Conservation (phyloP, 805 yeast genomes). For the Yamadazyma phyllophila region DNA sequence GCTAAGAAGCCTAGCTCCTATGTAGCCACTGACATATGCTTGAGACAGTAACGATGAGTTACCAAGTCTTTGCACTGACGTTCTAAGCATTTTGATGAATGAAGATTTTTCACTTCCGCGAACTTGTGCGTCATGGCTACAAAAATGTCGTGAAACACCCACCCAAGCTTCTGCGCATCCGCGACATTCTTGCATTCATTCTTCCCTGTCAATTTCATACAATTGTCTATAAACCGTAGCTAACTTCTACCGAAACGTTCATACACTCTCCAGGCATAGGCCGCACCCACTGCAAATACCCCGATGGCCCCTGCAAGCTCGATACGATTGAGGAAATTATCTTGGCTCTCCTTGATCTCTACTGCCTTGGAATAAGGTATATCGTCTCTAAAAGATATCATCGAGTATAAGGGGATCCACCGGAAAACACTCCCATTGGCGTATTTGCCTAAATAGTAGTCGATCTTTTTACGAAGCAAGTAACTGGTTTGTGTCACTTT, state of each 20-base stretch:
- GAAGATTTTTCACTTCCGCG: conserved; percentile 8
- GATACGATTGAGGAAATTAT: conserved; percentile 35
- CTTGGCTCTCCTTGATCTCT: conserved; percentile 52
- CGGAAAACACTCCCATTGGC: conserved; percentile 45
- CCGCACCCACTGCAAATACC: conserved; percentile 1
- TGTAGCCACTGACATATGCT: neutral
- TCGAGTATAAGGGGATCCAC: conserved; percentile 87
- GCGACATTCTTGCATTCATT: neutral
- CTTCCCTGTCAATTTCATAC: neutral
- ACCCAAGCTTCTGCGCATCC: neutral
- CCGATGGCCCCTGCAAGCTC: conserved; percentile 2
- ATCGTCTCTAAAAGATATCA: conserved; percentile 88
- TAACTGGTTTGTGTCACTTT: conserved; percentile 64
- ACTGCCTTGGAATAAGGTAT: conserved; percentile 73
- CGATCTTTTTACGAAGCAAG: conserved; percentile 64
- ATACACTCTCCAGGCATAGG: neutral
- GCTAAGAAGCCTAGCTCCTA: conserved; percentile 3
- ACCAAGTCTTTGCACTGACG: neutral
- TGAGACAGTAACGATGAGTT: neutral
- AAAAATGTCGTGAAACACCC: neutral
- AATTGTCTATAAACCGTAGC: neutral
- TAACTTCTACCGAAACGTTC: neutral
- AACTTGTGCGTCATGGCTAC: neutral
- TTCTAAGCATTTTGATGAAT: conserved; percentile 5
- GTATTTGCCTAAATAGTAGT: conserved; percentile 57